phyloP scores from a whole-genome alignment of 305 asterid species.

The Fraxinus ornus region DNA sequence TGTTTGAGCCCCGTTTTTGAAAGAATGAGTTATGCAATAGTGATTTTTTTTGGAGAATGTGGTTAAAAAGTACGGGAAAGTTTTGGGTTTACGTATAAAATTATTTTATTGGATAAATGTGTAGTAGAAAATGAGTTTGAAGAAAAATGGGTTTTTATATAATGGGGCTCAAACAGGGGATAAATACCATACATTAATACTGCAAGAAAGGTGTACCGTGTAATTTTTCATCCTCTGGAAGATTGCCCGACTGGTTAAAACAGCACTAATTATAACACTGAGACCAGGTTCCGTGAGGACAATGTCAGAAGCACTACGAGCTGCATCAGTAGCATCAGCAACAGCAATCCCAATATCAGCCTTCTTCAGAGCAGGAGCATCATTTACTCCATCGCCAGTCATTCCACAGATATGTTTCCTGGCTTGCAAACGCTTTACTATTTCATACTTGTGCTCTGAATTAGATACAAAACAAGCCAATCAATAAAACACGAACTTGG shows the following conservation, averaged over 20 bases:
- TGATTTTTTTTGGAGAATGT: neutral
- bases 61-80: neutral
- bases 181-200: neutral
- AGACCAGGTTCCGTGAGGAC: conserved; percentile 99
- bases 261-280: conserved; percentile 96
- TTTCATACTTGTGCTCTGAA: conserved; percentile 95
- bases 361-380: conserved; percentile 96
- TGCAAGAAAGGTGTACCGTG: conserved; percentile 51
- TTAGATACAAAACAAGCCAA: conserved; percentile 25
- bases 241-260: conserved; percentile 95
- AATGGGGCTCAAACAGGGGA: neutral
- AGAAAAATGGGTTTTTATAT: neutral
- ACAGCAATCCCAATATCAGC: conserved; percentile 99
- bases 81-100: neutral
- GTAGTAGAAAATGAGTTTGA: neutral
- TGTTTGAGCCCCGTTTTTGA: neutral
- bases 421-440: conserved; percentile 97
- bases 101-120: neutral
- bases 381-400: conserved; percentile 99
- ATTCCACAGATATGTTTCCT: conserved; percentile 97
- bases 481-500: conserved; percentile 9
- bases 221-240: conserved; percentile 99
- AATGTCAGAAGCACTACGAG: conserved; percentile 98
- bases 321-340: conserved; percentile 99
- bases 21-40: neutral